Evolutionary conservation across 148 eudicot genomes (phyloP), one percentile per base, ranked within the genome.

Genomic region (Hydrangea macrophylla): DNA sequence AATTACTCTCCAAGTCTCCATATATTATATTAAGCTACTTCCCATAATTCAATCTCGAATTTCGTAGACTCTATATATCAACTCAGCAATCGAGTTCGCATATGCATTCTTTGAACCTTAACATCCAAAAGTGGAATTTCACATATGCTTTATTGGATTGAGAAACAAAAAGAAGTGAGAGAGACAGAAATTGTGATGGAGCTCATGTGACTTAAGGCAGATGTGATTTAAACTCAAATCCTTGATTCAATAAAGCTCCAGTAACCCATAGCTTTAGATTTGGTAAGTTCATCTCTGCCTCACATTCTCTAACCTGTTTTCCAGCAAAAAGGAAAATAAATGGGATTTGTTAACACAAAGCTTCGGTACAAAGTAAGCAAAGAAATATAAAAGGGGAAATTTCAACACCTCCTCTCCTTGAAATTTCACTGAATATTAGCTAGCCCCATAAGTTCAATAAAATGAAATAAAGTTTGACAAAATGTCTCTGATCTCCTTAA

Each of bases 231-330:
- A 88, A 78, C 39, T 74, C 83, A 70, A 91, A 91, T 7, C 92
- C 95, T 54, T 86, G 90, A 71, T 81, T 81, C 56, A 84, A 39
- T 32, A 91, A 72, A 62, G 86, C 92, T 40, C 81, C 79, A 55
- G 75, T 78, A 62, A 88, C 73, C 90, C 88, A 85, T 62, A 86
- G 67, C 78, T 86, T 86, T 80, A 88, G 28, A 71, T 81, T 82
- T 15, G 82, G 70, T 65, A 86, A 65, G 70, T 72, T 83, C 42
- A 76, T 58, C 64, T 78, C 85, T 39, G 77, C 74, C 70, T 72
- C 80, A 23, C 77, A 40, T 62, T 79, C 81, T 55, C 53, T 75
- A n/a, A 80, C 89, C 93, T 90, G 81, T 25, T 62, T 25, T 18
- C 30, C 73, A 2, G n/a, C 26, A 15, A n/a, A 6, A 9, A 35